Evolutionary conservation across 2,329 filamentous ascomycete species (phyloP), one percentile per base, ranked within the genome.

Genomic region (Byssochlamys sp.): DNA sequence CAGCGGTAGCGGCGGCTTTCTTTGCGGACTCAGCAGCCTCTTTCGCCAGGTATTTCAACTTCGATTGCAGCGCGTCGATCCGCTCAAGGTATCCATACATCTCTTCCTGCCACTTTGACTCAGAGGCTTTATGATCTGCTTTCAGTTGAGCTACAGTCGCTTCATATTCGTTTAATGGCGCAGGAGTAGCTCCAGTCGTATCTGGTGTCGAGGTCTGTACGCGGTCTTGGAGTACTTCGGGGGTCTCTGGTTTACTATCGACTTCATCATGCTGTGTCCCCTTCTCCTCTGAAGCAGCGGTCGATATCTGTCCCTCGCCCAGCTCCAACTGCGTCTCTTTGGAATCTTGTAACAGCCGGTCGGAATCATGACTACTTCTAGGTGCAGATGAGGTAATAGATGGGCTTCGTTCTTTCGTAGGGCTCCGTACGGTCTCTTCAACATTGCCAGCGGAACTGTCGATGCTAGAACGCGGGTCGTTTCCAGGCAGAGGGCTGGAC

Each of bases 31-130:
- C 87, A 0, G 88, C 84, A 11, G 89, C 86, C 67, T 91, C 88
- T 60, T 87, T 87, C 2, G 91, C 86, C 11, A 99, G 77, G 67
- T 95, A 96, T 63, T 91, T 87, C 28, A 99, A 77, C 69, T 99
- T 97, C 5, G 90, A 85, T 71, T 97, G 90, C 1, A 99, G 76
- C 3, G 91, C 88, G 76, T 99, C 94, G 57, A 96, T 94, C 35
- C 88, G 85, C 73, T 99, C 94, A 5, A 92, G 81, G 61, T 96
- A 90, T 53, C 81, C 82, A 66, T 94, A 85, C 48, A 91, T 81
- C 69, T 97, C 94, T 65, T 94, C 89, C 58, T 92, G 87, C 62
- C 89, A 84, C 60, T 85, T 81, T 33, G 75, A 74, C 58, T 84
- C 77, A 0, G 78, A 77, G 29, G 76, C 73, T 53, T 79, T 75